phyloP scores from a whole-genome alignment of 345 rosid species.

The Passiflora organensis region DNA sequence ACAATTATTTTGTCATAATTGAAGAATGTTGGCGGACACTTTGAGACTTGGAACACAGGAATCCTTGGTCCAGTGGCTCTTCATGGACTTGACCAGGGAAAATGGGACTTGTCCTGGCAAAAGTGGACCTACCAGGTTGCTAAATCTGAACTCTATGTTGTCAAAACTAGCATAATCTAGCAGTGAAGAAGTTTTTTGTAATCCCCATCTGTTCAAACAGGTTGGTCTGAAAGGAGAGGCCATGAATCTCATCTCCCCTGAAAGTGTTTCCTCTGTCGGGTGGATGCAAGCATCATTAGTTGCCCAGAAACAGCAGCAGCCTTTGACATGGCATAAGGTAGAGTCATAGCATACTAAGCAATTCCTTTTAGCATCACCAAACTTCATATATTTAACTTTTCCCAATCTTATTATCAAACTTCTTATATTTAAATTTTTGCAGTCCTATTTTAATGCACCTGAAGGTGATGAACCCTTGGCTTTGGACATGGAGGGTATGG shows the following conservation, averaged over 20 bases:
- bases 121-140: conserved; percentile 95
- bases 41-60: conserved; percentile 91
- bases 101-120: conserved; percentile 87
- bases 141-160: conserved; percentile 5
- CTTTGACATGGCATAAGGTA: conserved; percentile 97
- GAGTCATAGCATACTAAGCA: background rate
- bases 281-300: conserved; percentile 33
- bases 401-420: too few species aligned
- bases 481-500: conserved; percentile 96
- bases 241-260: conserved; percentile 29
- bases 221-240: conserved; percentile 96
- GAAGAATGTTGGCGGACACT: conserved; percentile 98
- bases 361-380: background rate
- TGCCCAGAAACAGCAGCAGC: conserved; percentile 71
- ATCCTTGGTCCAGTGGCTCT: conserved; percentile 94
- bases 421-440: too few species aligned
- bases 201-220: conserved; percentile 32
- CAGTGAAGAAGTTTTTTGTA: too few species aligned
- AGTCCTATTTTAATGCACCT: conserved; percentile 88
- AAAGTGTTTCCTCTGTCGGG: conserved; percentile 22
- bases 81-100: conserved; percentile 84
- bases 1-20: background rate
- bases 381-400: conserved; percentile 8
- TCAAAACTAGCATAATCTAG: background rate
- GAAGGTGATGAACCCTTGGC: conserved; percentile 91